Base-by-base conservation (phyloP, 148 eudicot genomes). In the Arbutus unedo region DNA sequence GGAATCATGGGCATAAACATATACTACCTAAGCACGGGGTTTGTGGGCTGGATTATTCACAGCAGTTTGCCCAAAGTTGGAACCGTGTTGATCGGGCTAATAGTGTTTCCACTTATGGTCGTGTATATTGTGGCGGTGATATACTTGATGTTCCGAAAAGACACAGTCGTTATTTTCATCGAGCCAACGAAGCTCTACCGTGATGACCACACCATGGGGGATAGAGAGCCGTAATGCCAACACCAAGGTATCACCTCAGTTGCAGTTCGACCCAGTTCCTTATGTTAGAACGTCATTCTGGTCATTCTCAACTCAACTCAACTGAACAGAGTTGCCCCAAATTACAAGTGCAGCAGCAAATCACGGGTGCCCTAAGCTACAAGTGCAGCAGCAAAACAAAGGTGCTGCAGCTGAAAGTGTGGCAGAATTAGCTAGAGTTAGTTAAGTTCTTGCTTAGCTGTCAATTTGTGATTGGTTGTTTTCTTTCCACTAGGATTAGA, bases 1-100 rank as follows among this genome's bases (percentile, higher is more conserved):
- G 95, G 91, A 53, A 91, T 96, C 79, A 93, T 94, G 9, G 94
- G 94, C 82, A 94, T 96, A 91, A 96, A 96, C 85, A 82, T 96
- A 2, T 96, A 94, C 79, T 96, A 92, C 88, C 83, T 96, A 23
- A 86, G 54, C 83, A 94, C 95, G 6, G 88, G 81, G 53, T 94
- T 96, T 43, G 86, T 96, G 0, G 91, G 86, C n/a, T 94, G 99
- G 99, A 51, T 96, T 25, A 85, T 92, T 8, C 92, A 91, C 86
- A 96, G 85, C 80, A 83, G 6, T 78, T 81, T 94, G 64, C 95
- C 94, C 3, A 96, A 87, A 87, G 89, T 90, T n/a, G 99, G 86
- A 54, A 94, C 89, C 70, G 90, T 96, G 59, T 90, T 94, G 47
- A 85, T 93, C 0, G 97, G 98, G 25, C 87, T 94, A 11, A 4